Base-by-base conservation (phyloP, 2,329 filamentous ascomycete genomes). In the Colletotrichum shisoi region DNA sequence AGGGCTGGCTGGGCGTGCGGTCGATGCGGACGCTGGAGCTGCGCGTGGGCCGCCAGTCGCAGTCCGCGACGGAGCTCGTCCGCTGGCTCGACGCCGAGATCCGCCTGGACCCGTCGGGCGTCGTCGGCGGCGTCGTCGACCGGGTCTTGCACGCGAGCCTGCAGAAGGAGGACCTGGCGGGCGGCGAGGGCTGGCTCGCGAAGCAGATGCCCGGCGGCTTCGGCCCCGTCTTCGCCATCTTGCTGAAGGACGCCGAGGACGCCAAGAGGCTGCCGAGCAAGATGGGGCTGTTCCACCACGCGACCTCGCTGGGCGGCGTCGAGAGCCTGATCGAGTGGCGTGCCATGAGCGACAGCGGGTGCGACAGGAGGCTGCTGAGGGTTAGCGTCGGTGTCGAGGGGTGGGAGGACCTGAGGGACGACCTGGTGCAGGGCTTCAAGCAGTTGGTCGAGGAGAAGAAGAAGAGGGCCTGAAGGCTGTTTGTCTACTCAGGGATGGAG, bases 271-370 rank as follows among this genome's bases (percentile, higher is more conserved):
- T 99, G 70, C 95, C 95, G 3, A 91, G 89, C 74, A 91, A 91
- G 77, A 79, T 98, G 76, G 76, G 83, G 2, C 84, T 97, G 51
- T 98, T 98, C 81, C 92, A 97, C 73, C 95, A 99, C 78, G 95
- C 95, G 6, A 99, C 95, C 2, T 96, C 92, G 77, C 79, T 98
- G 34, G 95, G 95, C 2, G 94, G 95, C 4, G 93, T 98, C 11
- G 95, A 98, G 85, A 95, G 92, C 74, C 79, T 98, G 81, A 94
- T 99, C 72, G 95, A 99, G 84, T 99, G 95, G 95, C 85, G 95
- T 67, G 87, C 91, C 54, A 95, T 99, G 92, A 90, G 89, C 67
- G 95, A 99, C 81, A 73, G 79, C 3, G 82, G 77, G 1, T 89
- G 96, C 45, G 92, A 96, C 74, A 85, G 83, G 74, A 83, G 86